phyloP scores from a whole-genome alignment of 768 basidiomycete genomes.

The Pisolithus microcarpus region DNA sequence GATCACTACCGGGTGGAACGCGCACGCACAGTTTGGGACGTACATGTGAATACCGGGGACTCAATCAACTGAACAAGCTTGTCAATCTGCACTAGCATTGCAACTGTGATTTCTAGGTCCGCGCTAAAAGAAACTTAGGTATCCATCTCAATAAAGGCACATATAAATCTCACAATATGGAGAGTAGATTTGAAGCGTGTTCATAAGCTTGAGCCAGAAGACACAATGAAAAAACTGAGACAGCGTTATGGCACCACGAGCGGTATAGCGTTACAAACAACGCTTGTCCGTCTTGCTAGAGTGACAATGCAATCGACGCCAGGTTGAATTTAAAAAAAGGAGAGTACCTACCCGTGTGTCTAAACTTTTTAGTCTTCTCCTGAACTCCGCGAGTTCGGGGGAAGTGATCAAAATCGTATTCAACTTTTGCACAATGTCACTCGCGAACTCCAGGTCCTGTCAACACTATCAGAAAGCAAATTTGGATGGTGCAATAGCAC shows the following conservation, averaged over 20 bases:
- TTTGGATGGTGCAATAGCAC: neutral
- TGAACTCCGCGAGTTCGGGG: conserved; percentile 91
- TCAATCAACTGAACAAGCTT: conserved; percentile 97
- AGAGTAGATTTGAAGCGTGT: conserved; percentile 91
- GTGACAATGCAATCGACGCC: neutral
- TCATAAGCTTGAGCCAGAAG: conserved; percentile 97
- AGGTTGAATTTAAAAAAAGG: neutral
- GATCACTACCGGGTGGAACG: neutral
- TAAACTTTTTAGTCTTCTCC: conserved; percentile 84
- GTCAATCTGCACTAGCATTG: conserved; percentile 91
- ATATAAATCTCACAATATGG: conserved; percentile 70
- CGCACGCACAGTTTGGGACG: conserved; percentile 15
- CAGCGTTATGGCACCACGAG: conserved; percentile 98
- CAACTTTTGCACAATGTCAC: conserved; percentile 94
- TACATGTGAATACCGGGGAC: conserved; percentile 97
- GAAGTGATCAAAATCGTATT: conserved; percentile 96
- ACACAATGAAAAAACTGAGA: conserved; percentile 93
- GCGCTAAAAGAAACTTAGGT: conserved; percentile 46
- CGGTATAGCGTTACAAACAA: conserved; percentile 90
- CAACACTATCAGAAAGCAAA: neutral
- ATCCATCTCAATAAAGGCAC: neutral
- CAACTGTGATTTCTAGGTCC: conserved; percentile 93
- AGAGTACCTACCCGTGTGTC: conserved; percentile 71
- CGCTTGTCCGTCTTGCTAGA: conserved; percentile 89
- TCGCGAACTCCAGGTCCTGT: conserved; percentile 95